phyloP scores from a whole-genome alignment of 768 basidiomycete genomes.

The Chiua virens region DNA sequence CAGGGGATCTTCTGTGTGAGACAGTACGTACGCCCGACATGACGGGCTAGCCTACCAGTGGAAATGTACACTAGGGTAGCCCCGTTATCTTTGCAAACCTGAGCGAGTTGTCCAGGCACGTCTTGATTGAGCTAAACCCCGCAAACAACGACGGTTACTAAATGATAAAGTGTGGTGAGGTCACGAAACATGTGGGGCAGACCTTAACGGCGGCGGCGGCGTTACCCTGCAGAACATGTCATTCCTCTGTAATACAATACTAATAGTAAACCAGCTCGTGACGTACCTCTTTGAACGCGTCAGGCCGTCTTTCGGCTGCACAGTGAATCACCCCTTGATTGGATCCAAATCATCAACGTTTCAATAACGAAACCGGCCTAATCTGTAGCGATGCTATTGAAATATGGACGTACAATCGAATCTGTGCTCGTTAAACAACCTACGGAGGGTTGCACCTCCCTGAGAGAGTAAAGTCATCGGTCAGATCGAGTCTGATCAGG shows the following conservation, averaged over 20 bases:
- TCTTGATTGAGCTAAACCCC: conserved; percentile 69
- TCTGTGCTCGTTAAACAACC: conserved; percentile 53
- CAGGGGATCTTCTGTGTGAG: conserved; percentile 6
- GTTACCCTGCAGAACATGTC: conserved; percentile 38
- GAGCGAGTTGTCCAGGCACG: conserved; percentile 72
- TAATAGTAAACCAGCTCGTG: too few relatives aligned
- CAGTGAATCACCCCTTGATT: conserved; percentile 85
- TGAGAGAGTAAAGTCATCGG: conserved; percentile 39
- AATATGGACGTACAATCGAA: conserved; percentile 62
- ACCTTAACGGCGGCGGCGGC: conserved; percentile 68
- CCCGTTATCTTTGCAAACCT: conserved; percentile 56
- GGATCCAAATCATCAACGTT: background rate
- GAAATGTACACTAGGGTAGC: conserved; percentile 89
- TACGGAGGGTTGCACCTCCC: conserved; percentile 44
- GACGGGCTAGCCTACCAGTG: conserved; percentile 52
- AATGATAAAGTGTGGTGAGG: background rate
- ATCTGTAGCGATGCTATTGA: too few relatives aligned
- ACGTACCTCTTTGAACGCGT: conserved; percentile 85
- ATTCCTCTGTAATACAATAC: background rate
- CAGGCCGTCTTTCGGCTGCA: conserved; percentile 91
- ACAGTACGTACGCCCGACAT: background rate
- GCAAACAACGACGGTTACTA: background rate
- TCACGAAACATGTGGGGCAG: conserved; percentile 11
- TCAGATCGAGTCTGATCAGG: conserved; percentile 65
- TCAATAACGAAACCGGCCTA: background rate